Evolutionary conservation across 176 grass and related monocot genomes (phyloP), one percentile per base, ranked within the genome.

Genomic region (Oryza meyeriana): DNA sequence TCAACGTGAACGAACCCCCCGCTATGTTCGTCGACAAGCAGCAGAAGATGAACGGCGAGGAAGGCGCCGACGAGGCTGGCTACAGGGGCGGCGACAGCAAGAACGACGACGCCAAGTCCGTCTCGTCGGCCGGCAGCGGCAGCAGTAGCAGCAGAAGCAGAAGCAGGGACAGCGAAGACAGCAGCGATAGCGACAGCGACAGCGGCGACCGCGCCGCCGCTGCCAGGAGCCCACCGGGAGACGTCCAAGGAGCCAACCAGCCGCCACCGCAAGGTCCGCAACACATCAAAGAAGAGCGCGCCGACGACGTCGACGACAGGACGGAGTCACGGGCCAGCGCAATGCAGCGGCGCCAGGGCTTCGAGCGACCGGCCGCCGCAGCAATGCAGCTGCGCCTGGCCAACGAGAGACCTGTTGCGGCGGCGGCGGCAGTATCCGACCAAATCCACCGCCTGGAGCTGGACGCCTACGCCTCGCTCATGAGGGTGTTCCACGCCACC

Each of bases 401-500:
- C 0, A 12, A 59, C 29, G 14, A 78, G 67, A 31, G 41, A 31
- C 17, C 57, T 39, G 47, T 1, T n/a, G n/a, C 47, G 31, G 17
- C 11, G 66, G 67, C n/a, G 38, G 41, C 28, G 16, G 27, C 10
- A 6, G 35, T 28, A 7, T 30, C 10, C 25, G 59, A 42, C 9
- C 33, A 71, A 18, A 39, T 74, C 64, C 92, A 89, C 65, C 52
- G 10, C 12, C 71, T 92, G 66, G 86, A 90, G 72, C 66, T 94
- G 79, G 68, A 92, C 64, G 92, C 89, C 12, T 97, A 97, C 75
- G 29, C 12, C 7, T 31, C 69, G 22, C 87, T 87, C 22, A 85
- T 88, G 80, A 73, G 61, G 84, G 92, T 80, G 47, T 90, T 97
- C 59, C 81, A 92, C 77, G 88, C 87, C 5, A 83, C 78, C 14